Evolutionary conservation across 2,329 filamentous ascomycete genomes (phyloP), one percentile per base, ranked within the genome.

Genomic region (Trichoderma afroharzianum): DNA sequence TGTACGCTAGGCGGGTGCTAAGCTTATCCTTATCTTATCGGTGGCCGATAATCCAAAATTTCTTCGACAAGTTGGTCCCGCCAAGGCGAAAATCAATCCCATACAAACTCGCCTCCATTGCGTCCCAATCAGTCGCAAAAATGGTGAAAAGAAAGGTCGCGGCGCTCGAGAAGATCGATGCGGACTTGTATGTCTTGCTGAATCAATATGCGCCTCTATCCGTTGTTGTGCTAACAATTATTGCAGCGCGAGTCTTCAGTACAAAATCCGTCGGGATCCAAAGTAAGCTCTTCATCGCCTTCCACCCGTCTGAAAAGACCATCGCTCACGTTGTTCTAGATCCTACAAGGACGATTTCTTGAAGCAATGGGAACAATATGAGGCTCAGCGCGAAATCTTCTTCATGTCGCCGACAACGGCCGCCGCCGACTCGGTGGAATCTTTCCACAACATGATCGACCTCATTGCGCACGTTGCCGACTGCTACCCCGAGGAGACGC

Each of bases 111-210:
- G 28, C 67, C 33, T 32, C 39, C 21, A 62, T 61, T 69, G 67
- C 67, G 43, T 53, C n/a, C 21, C 57, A 14, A 50, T 21, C 55
- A 62, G 55, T 53, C 63, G 50, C 76, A 82, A 73, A 58, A 58
- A 96, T 94, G 90, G 93, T 90, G 72, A 97, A 97, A 84, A 88
- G 94, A 81, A 97, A 96, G 84, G 88, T 97, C 72, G 93, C 93
- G 70, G 95, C 95, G 73, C 90, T 98, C 82, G 95, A 98, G 84
- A 98, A 98, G 87, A 90, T 97, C 76, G 95, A 98, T 80, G 95
- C 94, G 39, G 94, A 97, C 82, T 85, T 97, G 88, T 92, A 81
- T 74, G 89, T 79, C 21, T 14, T 28, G 2, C 14, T 8, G 5
- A 8, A 6, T 6, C 11, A 11, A 1, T 4, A 26, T n/a, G 36